Evolutionary conservation across 1,139 yeast species (phyloP), one percentile per base, ranked within the genome.

Genomic region (Sugiyamaella castrensis): DNA sequence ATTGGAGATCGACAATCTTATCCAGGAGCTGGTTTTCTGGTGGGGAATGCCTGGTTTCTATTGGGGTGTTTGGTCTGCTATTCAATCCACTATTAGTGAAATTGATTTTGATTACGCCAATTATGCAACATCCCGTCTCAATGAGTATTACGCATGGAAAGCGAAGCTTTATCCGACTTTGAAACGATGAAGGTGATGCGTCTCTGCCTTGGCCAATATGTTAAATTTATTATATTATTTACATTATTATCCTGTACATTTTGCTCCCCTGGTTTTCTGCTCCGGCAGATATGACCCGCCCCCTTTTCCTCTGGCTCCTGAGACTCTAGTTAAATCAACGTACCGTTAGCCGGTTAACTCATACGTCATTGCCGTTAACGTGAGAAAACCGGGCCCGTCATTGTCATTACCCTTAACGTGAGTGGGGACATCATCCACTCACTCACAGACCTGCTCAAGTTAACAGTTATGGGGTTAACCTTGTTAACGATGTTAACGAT

Each of bases 31-130:
- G 24, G 68, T 72, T 8, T 65, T 74, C 5, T 84, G 79, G 71
- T 85, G 83, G 70, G 94, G 94, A 0, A 70, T 85, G 68, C 94
- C 94, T 0, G 94, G 94, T 1, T 82, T 85, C 58, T 85, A 83
- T 66, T 85, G 94, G 94, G 92, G 92, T 2, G 74, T 85, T 11
- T 86, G 95, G 95, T 82, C 91, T 1, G 82, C 82, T 57, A 84
- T 86, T 51, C 95, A 86, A 64, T 76, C 84, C 53, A 77, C 77
- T 52, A 79, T 83, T 31, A 82, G 89, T 4, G 76, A 79, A 44
- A 84, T 86, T 46, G 94, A 86, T 58, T 86, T 86, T 64, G 84
- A 84, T 60, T 86, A 86, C 61, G 74, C 79, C 11, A 70, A 73
- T 16, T 85, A 85, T 61, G 80, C 87, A 1, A 73, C 73, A 45